phyloP scores from a whole-genome alignment of 2,329 filamentous ascomycete genomes.

The Exophiala sp. region DNA sequence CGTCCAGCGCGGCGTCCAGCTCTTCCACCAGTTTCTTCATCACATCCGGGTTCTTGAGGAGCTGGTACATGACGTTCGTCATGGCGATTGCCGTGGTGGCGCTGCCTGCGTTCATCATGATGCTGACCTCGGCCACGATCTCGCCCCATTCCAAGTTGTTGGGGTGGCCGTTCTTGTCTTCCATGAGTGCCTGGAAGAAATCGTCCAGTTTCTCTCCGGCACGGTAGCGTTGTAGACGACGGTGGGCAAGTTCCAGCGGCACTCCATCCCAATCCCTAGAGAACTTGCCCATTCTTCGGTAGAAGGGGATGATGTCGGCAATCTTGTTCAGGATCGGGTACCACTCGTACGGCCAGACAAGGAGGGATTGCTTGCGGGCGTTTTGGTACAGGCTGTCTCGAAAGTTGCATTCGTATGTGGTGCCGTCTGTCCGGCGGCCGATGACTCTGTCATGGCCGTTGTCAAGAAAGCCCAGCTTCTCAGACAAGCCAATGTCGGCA shows the following conservation, averaged over 20 bases:
- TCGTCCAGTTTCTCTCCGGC: constrained; percentile 53
- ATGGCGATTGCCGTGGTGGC: constrained; percentile 25
- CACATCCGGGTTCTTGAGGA: constrained; percentile 44
- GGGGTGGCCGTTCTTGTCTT: constrained; percentile 42
- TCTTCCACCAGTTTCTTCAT: constrained; percentile 42
- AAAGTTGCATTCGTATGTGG: constrained; percentile 42
- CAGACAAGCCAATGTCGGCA: constrained; percentile 48
- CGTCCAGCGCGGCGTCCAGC: constrained; percentile 42
- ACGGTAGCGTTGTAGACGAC: constrained; percentile 31
- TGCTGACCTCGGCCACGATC: constrained; percentile 57
- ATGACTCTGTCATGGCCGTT: constrained; percentile 43
- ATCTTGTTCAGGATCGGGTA: constrained; percentile 46
- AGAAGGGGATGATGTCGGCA: constrained; percentile 41
- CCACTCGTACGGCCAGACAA: constrained; percentile 49
- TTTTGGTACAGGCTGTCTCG: constrained; percentile 49
- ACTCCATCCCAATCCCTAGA: constrained; percentile 8
- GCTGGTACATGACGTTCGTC: constrained; percentile 43
- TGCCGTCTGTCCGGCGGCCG: constrained; percentile 39
- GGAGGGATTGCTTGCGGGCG: constrained; percentile 46
- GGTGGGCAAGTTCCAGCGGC: constrained; percentile 20
- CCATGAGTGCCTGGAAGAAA: constrained; percentile 54
- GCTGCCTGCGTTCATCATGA: constrained; percentile 25
- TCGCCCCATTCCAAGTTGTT: constrained; percentile 52
- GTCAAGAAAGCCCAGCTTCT: constrained; percentile 46
- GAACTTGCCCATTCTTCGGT: constrained; percentile 7